Base-by-base conservation (phyloP, 805 yeast species). In the Suhomyces pyralidae region DNA sequence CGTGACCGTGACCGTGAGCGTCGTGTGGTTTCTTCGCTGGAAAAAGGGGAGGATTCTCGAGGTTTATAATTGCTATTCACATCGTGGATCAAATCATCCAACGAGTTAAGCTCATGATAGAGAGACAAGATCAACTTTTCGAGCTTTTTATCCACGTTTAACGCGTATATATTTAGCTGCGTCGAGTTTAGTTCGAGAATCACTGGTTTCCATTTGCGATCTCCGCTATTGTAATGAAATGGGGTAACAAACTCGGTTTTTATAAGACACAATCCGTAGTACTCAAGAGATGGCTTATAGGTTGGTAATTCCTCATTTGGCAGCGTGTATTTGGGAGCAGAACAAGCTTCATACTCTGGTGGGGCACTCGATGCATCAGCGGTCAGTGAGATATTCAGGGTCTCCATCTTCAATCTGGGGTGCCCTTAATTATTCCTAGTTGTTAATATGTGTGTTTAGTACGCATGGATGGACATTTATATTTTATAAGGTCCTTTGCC, bases 171-270 rank as follows among this genome's bases (percentile, higher is more conserved):
- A 30, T 65, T 65, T 30, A 75, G 61, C 54, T 74, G 78, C 17
- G 76, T 75, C 40, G 74, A 67, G 56, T 73, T 73, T 34, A 75
- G 56, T 55, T 74, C 77, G 22, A 72, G 59, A 22, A 72, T 55
- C 17, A 75, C 76, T 1, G 77, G 75, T 50, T 64, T 67, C 71
- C 76, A 69, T 7, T 58, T 49, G 30, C 71, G 51, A 19, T 60
- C 52, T 7, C 63, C 59, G 48, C 54, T 60, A 51, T 62, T 66
- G 54, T 56, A 50, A 50, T 66, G 70, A 60, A 67, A 75, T 0
- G 79, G 79, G 1, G 77, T 68, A 5, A 55, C 54, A 49, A 73
- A 70, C 59, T 75, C 79, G 15, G 67, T 64, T 44, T 72, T 69
- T 36, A 68, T 51, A 30, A 74, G 59, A 6, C 70, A 58, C 17